A percentile compares a stretch with the other conserved stretches of the same genome.
Evolutionary conservation across 805 yeast genomes (phyloP).

Genomic region (Hyphopichia homilentoma): DNA sequence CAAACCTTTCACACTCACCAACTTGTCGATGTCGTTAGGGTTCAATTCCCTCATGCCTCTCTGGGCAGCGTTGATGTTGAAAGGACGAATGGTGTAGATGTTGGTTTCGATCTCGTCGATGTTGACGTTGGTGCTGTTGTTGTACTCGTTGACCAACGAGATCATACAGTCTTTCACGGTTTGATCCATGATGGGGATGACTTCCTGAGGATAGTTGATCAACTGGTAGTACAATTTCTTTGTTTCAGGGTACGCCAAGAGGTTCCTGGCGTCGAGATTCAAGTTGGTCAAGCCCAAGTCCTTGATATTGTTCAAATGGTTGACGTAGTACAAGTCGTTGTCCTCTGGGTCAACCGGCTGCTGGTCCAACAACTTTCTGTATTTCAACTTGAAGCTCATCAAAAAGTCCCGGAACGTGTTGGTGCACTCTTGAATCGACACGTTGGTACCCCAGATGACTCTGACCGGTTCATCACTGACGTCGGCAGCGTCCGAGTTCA

Average conservation of each 20-base stretch:
- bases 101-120: constrained; percentile 74
- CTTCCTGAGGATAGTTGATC: constrained; percentile 92
- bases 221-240: constrained; percentile 80
- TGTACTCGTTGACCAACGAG: constrained; percentile 44
- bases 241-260: constrained; percentile 72
- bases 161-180: constrained; percentile 87
- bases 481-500: constrained; percentile 23
- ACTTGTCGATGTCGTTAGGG: constrained; percentile 91
- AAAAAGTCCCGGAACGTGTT: constrained; percentile 77
- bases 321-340: constrained; percentile 70
- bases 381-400: constrained; percentile 75
- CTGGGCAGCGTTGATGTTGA: constrained; percentile 61
- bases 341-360: constrained; percentile 48
- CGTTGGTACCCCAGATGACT: constrained; percentile 98
- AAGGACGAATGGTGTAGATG: constrained; percentile 87
- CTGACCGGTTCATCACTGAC: constrained; percentile 65
- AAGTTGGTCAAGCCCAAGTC: constrained; percentile 76
- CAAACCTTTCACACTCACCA: constrained; percentile 87
- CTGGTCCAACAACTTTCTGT: constrained; percentile 52
- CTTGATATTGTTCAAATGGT: constrained; percentile 69
- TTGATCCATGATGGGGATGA: constrained; percentile 97
- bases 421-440: constrained; percentile 83
- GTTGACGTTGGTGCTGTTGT: constrained; percentile 20
- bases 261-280: constrained; percentile 78
- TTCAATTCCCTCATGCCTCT: constrained; percentile 89